A percentile compares a stretch with the other conserved stretches of the same genome.
Evolutionary conservation across 1,284 basidiomycete species (phyloP).

Genomic region (Anthracocystis setariae): DNA sequence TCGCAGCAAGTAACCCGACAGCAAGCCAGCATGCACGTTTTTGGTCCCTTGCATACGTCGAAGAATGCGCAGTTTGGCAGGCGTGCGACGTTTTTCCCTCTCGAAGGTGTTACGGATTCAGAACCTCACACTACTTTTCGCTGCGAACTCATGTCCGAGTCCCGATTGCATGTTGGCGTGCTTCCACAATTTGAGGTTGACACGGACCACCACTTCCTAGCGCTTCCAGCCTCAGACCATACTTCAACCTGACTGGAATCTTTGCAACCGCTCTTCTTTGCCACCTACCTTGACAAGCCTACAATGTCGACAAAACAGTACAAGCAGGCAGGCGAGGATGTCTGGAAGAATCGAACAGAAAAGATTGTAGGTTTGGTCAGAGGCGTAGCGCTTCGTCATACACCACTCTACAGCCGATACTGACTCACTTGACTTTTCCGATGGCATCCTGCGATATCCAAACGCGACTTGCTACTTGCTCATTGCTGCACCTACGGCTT

Average conservation of each 20-base stretch:
- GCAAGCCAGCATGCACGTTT: slow-evolving; percentile 11
- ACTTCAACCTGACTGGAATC: background rate
- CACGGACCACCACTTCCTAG: slow-evolving; percentile 15
- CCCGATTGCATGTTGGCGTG: background rate
- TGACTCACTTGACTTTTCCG: background rate
- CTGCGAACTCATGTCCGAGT: background rate
- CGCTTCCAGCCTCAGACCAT: background rate
- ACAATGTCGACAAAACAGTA: slow-evolving; percentile 60
- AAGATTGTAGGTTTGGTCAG: slow-evolving; percentile 59
- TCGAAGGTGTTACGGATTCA: background rate
- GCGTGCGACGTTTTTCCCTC: background rate
- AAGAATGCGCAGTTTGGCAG: slow-evolving; percentile 33
- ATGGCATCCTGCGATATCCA: background rate
- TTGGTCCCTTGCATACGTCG: slow-evolving; percentile 48
- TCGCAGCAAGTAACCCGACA: background rate
- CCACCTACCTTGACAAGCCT: background rate
- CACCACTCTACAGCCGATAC: background rate
- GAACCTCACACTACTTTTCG: background rate
- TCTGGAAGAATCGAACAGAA: slow-evolving; percentile 67
- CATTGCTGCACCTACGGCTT: background rate
- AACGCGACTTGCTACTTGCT: background rate
- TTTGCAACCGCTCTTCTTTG: background rate
- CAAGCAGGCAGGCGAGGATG: slow-evolving; percentile 63
- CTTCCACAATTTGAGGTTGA: slow-evolving; percentile 10
- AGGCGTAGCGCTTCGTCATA: too few relatives aligned